Base-by-base conservation (phyloP, 2,329 filamentous ascomycete genomes). In the Ceratocystis albifundus region DNA sequence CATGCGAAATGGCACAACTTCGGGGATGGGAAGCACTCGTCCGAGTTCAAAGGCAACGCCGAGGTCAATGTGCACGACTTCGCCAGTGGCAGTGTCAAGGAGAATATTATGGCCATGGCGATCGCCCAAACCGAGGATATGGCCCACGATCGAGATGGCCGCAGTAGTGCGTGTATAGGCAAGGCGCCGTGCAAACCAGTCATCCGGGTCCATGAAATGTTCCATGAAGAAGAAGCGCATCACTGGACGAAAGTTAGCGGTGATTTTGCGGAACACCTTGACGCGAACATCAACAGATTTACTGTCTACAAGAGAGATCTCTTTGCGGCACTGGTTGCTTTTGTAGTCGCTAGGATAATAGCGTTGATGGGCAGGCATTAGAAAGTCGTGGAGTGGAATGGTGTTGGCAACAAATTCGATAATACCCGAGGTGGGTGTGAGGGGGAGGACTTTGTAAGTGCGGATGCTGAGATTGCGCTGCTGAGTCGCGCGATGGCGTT, bases 141-240 rank as follows among this genome's bases (percentile, higher is more conserved):
- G 89, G 0, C 94, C 94, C 0, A 99, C 84, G 72, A 99, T 96
- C 0, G 91, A 96, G 68, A 97, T 93, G 3, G 93, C 92, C 0
- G 94, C 94, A 0, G 93, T 97, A 53, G 89, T 94, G 68, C 94
- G 84, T 0, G 91, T 96, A 74, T 99, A 99, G 4, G 93, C 91
- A 8, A 96, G 82, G 5, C 95, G 85, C 71, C 87, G 89, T 68
- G 84, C 82, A 72, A 96, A 99, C 94, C 94, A 99, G 71, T 96
- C 92, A 73, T 99, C 93, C 0, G 94, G 94, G 69, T 96, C 90
- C 64, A 87, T 82, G 73, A 96, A 99, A 68, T 88, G 85, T 74
- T 99, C 94, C 80, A 96, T 90, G 74, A 99, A 96, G 77, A 99
- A 99, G 77, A 92, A 96, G 66, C 88, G 85, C 86, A 99, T 89